Base-by-base conservation (phyloP, 495 filamentous ascomycete species). In the Lophiotrema nucula region DNA sequence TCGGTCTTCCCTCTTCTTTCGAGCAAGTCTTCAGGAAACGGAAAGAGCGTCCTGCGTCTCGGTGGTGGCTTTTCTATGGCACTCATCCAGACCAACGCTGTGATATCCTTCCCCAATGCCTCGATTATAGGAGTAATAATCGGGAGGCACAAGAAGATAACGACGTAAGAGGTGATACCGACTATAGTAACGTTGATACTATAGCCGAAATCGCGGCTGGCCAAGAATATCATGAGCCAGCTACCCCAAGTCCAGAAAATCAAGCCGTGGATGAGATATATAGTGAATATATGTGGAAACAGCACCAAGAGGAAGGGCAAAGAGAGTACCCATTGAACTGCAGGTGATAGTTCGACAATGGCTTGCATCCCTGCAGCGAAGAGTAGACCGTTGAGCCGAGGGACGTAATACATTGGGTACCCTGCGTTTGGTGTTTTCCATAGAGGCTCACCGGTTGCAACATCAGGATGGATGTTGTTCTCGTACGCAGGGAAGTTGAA, bases 221-320 rank as follows among this genome's bases (percentile, higher is more conserved):
- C 57, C n/a, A 65, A 45, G 26, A 61, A 47, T 5, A 57, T 31
- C 45, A 60, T 52, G 31, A 65, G 62, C 51, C 61, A 57, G 16
- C 65, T 50, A n/a, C 72, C 72, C 52, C 72, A 63, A 37, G 46
- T 64, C 73, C 73, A 76, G 63, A 73, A 72, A 13, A 74, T 61
- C 21, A 76, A 54, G 59, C 72, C 73, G 65, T 74, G 73, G 56
- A 76, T 60, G 37, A 75, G 68, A 57, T 76, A 76, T 41, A 76
- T 74, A 47, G 72, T 75, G 62, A 75, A 75, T 53, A 73, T 71
- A 55, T 75, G 73, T 12, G 74, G 74, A 68, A 77, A 75, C 15
- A 76, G 49, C 55, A 61, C 58, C 19, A 73, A 54, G 44, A 76
- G 60, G 53, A 67, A 41, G 16, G 58, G 65, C n/a, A 47, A 37